These are phyloP conservation scores for Colletotrichum navitas DNA, from an alignment of 2,329 filamentous ascomycete genomes.

Conservation along the genomic window DNA sequence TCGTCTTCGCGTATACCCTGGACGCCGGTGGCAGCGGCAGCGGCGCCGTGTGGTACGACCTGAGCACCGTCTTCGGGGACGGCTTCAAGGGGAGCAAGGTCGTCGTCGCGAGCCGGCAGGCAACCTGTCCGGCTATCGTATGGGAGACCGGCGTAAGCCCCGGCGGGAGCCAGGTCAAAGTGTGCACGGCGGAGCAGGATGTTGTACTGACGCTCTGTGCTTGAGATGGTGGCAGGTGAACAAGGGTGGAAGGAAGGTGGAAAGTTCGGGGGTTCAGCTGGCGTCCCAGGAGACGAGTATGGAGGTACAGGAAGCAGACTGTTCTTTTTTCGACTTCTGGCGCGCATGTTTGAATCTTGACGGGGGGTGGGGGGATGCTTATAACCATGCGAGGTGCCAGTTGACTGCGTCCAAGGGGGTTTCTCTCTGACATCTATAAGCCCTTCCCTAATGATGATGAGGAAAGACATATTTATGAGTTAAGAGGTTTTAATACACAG, in stretches of 20 bases:
- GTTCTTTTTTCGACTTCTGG: background rate
- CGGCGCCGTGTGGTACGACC: conserved; percentile 54
- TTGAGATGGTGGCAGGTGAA: background rate
- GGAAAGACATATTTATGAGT: background rate
- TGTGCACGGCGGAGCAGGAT: conserved; percentile 50
- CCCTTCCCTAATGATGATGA: background rate
- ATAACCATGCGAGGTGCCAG: no score
- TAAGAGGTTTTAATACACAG: background rate
- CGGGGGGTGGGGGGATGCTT: no score
- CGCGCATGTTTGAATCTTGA: no score
- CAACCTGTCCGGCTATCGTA: conserved; percentile 51
- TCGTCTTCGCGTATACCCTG: conserved; percentile 56
- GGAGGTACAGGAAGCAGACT: background rate
- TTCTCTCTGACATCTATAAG: background rate
- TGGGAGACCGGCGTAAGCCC: conserved; percentile 53
- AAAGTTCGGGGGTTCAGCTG: background rate
- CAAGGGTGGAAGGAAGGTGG: background rate
- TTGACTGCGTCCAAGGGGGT: background rate
- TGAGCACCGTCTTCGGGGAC: conserved; percentile 57
- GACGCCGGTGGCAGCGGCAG: conserved; percentile 46
- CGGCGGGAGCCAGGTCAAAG: conserved; percentile 55
- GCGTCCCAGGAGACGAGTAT: background rate
- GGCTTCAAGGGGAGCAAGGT: conserved; percentile 52
- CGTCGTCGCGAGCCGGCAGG: conserved; percentile 47
- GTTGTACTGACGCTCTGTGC: conserved; percentile 54